Percentiles rank a stretch among this genome's conserved stretches.
phyloP scores from a whole-genome alignment of 306 rosid genomes.

The Vigna angularis region DNA sequence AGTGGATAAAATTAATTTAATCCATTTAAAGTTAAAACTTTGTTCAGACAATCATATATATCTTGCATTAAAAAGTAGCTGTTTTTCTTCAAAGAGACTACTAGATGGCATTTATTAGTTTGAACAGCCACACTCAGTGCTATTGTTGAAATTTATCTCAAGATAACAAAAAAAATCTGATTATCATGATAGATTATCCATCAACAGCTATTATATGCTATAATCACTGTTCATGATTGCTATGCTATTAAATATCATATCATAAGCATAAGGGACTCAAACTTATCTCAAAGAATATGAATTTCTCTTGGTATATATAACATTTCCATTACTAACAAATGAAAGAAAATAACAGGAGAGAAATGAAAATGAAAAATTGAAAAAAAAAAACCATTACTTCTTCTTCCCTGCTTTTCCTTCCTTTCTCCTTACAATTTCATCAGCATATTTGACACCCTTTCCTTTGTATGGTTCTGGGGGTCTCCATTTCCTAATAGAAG shows the following conservation, averaged over 20 bases:
- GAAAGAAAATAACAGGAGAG: conserved; percentile 28
- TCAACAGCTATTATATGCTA: conserved; percentile 11
- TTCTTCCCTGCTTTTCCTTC: conserved; percentile 98
- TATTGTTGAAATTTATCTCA: conserved; percentile 3
- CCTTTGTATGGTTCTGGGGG: conserved; percentile 99
- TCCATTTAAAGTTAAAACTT: too few relatives aligned
- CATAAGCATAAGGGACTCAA: conserved; percentile 32
- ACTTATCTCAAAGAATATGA: conserved; percentile 34
- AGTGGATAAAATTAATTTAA: too few relatives aligned
- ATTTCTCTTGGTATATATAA: conserved; percentile 27
- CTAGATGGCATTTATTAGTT: background rate
- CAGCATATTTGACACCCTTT: conserved; percentile 96
- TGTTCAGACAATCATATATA: too few relatives aligned
- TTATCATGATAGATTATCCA: background rate
- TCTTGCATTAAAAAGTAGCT: too few relatives aligned
- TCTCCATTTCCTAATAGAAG: conserved; percentile 89
- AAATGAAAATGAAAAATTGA: conserved; percentile 36
- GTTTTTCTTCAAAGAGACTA: too few relatives aligned
- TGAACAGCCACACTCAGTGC: background rate
- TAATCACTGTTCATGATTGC: conserved; percentile 20
- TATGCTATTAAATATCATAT: conserved; percentile 16
- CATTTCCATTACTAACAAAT: conserved; percentile 36
- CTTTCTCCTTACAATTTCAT: conserved; percentile 87
- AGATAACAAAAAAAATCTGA: background rate
- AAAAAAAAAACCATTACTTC: conserved; percentile 56